These are phyloP conservation scores for Chalaropsis thielavioides DNA, from an alignment of 2,329 filamentous ascomycete genomes.

Conservation along the genomic window DNA sequence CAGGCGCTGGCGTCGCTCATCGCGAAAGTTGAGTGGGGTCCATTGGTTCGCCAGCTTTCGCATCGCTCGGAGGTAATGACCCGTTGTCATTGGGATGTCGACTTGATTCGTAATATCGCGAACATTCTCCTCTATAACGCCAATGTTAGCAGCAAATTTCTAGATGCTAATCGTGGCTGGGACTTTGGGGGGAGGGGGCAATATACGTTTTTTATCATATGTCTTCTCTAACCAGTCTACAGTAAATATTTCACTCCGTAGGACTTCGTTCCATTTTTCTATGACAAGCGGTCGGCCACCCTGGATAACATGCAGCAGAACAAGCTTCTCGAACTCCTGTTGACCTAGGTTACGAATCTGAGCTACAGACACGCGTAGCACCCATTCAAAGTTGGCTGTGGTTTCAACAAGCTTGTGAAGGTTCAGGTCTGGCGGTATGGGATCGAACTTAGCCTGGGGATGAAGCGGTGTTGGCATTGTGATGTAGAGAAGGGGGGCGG, in stretches of 20 bases:
- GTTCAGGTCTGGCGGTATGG: constrained; percentile 74
- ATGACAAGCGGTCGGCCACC: constrained; percentile 82
- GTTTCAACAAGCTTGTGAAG: constrained; percentile 59
- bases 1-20: constrained; percentile 67
- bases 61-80: constrained; percentile 85
- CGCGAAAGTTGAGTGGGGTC: constrained; percentile 57
- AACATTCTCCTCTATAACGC: constrained; percentile 57
- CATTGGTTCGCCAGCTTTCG: constrained; percentile 71
- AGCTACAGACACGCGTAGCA: constrained; percentile 60
- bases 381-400: constrained; percentile 76
- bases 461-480: constrained; percentile 61
- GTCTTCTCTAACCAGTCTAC: constrained; percentile 65
- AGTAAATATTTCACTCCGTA: constrained; percentile 68
- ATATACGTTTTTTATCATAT: constrained; percentile 62
- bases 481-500: constrained; percentile 8
- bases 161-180: no score
- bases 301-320: constrained; percentile 67
- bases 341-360: constrained; percentile 65
- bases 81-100: constrained; percentile 71
- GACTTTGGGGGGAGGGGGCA: constrained; percentile 19
- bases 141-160: neutral
- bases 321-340: constrained; percentile 71
- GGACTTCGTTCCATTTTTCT: constrained; percentile 64
- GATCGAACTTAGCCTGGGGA: constrained; percentile 80
- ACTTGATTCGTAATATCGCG: constrained; percentile 60